A percentile compares a stretch with the other conserved stretches of the same genome.
These are phyloP conservation scores for Talaromyces atroroseus DNA, from an alignment of 2,329 filamentous ascomycete genomes.

Conservation along the genomic window DNA sequence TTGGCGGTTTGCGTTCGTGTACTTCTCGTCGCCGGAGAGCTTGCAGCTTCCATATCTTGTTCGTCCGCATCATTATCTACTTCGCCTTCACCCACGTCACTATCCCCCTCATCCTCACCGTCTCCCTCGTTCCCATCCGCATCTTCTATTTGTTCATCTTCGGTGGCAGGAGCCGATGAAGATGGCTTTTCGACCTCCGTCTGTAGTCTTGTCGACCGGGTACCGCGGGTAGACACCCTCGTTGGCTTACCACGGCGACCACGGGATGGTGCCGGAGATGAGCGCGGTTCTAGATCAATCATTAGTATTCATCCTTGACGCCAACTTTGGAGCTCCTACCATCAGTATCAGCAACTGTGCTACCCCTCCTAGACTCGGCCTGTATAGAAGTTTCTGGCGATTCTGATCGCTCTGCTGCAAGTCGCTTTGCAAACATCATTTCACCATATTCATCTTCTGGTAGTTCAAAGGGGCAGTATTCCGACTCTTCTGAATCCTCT, in stretches of 20 bases:
- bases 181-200: constrained; percentile 31
- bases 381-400: constrained; percentile 35
- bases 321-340: constrained; percentile 26
- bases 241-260: constrained; percentile 32
- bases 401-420: constrained; percentile 39
- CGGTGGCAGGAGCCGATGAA: constrained; percentile 28
- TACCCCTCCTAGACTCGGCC: constrained; percentile 36
- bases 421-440: constrained; percentile 44
- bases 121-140: constrained; percentile 33
- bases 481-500: constrained; percentile 53
- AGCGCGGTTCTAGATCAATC: constrained; percentile 32
- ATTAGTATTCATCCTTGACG: background rate
- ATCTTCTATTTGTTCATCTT: constrained; percentile 37
- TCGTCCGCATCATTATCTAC: constrained; percentile 32
- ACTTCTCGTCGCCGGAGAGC: constrained; percentile 31
- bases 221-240: constrained; percentile 29
- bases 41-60: constrained; percentile 30
- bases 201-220: constrained; percentile 35
- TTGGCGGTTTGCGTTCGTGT: constrained; percentile 33
- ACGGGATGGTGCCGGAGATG: constrained; percentile 39
- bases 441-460: constrained; percentile 47
- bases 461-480: constrained; percentile 63
- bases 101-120: constrained; percentile 31
- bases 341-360: constrained; percentile 45
- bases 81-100: constrained; percentile 26